These are phyloP conservation scores for Scheffersomyces segobiensis DNA, from an alignment of 1,139 yeast genomes.

Conservation along the genomic window DNA sequence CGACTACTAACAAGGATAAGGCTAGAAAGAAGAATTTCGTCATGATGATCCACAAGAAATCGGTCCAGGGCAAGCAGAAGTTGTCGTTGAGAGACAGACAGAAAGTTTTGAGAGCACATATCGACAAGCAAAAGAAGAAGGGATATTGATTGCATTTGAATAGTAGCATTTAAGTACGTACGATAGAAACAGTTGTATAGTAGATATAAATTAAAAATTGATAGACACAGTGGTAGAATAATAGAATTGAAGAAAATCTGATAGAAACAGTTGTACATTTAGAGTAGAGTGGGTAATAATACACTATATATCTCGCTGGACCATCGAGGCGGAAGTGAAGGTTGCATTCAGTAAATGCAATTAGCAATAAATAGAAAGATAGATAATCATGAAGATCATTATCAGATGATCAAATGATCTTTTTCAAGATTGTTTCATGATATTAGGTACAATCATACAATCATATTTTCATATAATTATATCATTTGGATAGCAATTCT, in stretches of 20 bases:
- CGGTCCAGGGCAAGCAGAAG: slow-evolving; percentile 92
- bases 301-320: neutral
- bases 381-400: neutral
- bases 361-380: neutral
- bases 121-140: slow-evolving; percentile 85
- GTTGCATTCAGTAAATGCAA: neutral
- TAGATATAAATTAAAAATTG: neutral
- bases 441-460: no score
- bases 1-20: slow-evolving; percentile 94
- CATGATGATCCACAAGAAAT: slow-evolving; percentile 95
- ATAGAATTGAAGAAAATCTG: neutral
- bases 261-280: neutral
- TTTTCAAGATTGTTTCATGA: neutral
- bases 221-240: neutral
- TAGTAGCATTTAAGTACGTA: neutral
- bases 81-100: slow-evolving; percentile 89
- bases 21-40: slow-evolving; percentile 98
- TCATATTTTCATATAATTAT: no score
- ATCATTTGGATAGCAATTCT: neutral
- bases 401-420: neutral
- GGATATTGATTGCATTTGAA: slow-evolving; percentile 42
- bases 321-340: neutral
- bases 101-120: slow-evolving; percentile 80
- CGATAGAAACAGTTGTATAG: neutral
- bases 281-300: neutral